Evolutionary conservation across 2,329 filamentous ascomycete genomes (phyloP).

Genomic region (Decorospora gaudefroyi): DNA sequence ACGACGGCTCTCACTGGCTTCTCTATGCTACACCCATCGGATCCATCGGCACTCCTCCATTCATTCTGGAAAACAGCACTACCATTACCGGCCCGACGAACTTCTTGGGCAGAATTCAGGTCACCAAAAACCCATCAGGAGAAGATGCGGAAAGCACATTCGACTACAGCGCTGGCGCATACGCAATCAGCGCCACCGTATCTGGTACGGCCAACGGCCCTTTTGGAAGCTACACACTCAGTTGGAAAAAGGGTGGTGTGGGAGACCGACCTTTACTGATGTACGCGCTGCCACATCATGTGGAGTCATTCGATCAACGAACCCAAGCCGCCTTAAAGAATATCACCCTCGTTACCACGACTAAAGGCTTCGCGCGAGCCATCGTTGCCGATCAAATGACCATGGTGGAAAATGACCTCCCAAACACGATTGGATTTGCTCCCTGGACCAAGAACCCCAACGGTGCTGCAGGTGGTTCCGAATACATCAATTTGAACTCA

Average conservation of each 20-base stretch:
- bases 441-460: slow-evolving; percentile 68
- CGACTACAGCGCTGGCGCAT: slow-evolving; percentile 77
- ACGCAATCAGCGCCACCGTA: slow-evolving; percentile 63
- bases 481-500: slow-evolving; percentile 47
- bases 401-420: slow-evolving; percentile 72
- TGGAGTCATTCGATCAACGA: slow-evolving; percentile 69
- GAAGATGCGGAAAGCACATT: slow-evolving; percentile 66
- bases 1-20: slow-evolving; percentile 72
- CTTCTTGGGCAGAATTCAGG: slow-evolving; percentile 79
- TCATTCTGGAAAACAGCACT: slow-evolving; percentile 69
- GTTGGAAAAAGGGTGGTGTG: slow-evolving; percentile 72
- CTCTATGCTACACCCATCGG: slow-evolving; percentile 73
- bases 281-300: slow-evolving; percentile 89
- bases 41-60: slow-evolving; percentile 61
- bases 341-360: slow-evolving; percentile 75
- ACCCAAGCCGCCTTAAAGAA: slow-evolving; percentile 57
- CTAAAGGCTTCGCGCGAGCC: slow-evolving; percentile 79
- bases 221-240: slow-evolving; percentile 72
- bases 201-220: slow-evolving; percentile 50
- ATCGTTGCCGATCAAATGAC: slow-evolving; percentile 61
- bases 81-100: slow-evolving; percentile 66
- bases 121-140: slow-evolving; percentile 73
- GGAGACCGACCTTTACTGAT: slow-evolving; percentile 66
- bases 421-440: slow-evolving; percentile 73
- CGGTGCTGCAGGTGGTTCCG: slow-evolving; percentile 44